Evolutionary conservation across 2,329 filamentous ascomycete species (phyloP).

Genomic region (Curvularia spicifera): DNA sequence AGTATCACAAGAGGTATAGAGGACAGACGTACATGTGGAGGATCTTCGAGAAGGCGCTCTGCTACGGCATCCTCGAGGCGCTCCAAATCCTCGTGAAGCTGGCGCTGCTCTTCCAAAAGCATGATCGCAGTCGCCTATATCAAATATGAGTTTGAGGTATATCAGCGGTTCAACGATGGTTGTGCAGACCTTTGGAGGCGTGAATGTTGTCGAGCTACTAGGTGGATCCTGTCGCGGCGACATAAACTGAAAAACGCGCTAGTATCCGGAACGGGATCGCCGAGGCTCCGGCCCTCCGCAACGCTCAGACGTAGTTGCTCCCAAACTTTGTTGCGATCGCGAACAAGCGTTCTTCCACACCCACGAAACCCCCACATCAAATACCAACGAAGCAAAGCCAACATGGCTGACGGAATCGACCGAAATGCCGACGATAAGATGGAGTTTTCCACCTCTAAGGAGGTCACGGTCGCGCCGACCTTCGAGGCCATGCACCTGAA

Average conservation of each 20-base stretch:
- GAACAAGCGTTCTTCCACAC: conserved; percentile 14
- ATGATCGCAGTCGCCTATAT: conserved; percentile 54
- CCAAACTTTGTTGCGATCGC: conserved; percentile 33
- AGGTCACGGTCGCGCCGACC: conserved; percentile 92
- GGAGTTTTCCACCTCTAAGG: conserved; percentile 98
- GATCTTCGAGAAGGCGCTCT: conserved; percentile 86
- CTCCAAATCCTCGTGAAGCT: conserved; percentile 95
- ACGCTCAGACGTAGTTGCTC: conserved; percentile 20
- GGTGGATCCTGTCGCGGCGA: conserved; percentile 22
- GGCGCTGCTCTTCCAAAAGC: conserved; percentile 92
- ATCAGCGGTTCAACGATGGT: conserved; percentile 17
- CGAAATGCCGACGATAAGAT: conserved; percentile 94
- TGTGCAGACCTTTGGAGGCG: conserved; percentile 35
- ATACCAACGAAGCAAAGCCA: conserved; percentile 39
- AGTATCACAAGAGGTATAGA: neutral
- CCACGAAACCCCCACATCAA: neutral
- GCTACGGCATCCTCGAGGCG: conserved; percentile 92
- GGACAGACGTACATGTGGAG: conserved; percentile 71
- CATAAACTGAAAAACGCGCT: conserved; percentile 28
- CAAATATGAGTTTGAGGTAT: conserved; percentile 24
- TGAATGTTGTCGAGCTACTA: conserved; percentile 18
- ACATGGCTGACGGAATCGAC: conserved; percentile 92
- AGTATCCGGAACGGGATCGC: conserved; percentile 19
- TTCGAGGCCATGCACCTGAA: conserved; percentile 82
- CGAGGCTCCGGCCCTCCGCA: conserved; percentile 25